Evolutionary conservation across 2,329 filamentous ascomycete genomes (phyloP).

Genomic region (Coniosporium tulheliwenetii): DNA sequence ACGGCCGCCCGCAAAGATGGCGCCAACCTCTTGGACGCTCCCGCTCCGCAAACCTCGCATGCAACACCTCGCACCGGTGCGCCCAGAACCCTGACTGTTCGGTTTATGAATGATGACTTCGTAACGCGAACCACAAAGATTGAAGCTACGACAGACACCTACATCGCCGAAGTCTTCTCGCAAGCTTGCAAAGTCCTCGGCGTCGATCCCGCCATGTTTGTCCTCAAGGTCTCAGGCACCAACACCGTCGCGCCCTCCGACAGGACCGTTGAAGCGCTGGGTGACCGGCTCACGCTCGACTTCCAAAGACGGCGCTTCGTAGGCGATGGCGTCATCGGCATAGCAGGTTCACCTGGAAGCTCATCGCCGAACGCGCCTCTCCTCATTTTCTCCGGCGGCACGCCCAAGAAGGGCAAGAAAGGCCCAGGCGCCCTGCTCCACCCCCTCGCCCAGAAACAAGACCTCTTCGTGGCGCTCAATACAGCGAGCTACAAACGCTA

Average conservation of each 20-base stretch:
- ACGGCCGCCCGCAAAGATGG: slow-evolving; percentile 30
- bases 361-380: slow-evolving; percentile 54
- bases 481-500: slow-evolving; percentile 51
- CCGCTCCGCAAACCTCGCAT: slow-evolving; percentile 24
- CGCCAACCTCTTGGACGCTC: slow-evolving; percentile 25
- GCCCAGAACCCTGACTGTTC: slow-evolving; percentile 55
- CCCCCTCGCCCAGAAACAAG: slow-evolving; percentile 49
- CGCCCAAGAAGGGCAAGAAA: slow-evolving; percentile 31
- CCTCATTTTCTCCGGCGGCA: slow-evolving; percentile 35
- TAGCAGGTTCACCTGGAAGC: slow-evolving; percentile 52
- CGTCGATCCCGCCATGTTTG: slow-evolving; percentile 63
- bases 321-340: slow-evolving; percentile 54
- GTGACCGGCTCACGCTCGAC: slow-evolving; percentile 60
- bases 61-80: slow-evolving; percentile 45
- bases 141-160: slow-evolving; percentile 67
- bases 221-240: slow-evolving; percentile 61
- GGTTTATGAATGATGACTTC: slow-evolving; percentile 55
- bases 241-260: slow-evolving; percentile 63
- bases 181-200: slow-evolving; percentile 62
- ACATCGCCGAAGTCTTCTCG: slow-evolving; percentile 69
- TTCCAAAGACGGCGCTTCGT: slow-evolving; percentile 60
- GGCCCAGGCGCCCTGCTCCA: slow-evolving; percentile 37
- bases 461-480: slow-evolving; percentile 21
- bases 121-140: slow-evolving; percentile 56
- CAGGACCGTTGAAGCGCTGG: slow-evolving; percentile 63